A percentile compares a stretch with the other conserved stretches of the same genome.
phyloP scores from a whole-genome alignment of 2,329 filamentous ascomycete genomes.

The Juglanconis oblonga region DNA sequence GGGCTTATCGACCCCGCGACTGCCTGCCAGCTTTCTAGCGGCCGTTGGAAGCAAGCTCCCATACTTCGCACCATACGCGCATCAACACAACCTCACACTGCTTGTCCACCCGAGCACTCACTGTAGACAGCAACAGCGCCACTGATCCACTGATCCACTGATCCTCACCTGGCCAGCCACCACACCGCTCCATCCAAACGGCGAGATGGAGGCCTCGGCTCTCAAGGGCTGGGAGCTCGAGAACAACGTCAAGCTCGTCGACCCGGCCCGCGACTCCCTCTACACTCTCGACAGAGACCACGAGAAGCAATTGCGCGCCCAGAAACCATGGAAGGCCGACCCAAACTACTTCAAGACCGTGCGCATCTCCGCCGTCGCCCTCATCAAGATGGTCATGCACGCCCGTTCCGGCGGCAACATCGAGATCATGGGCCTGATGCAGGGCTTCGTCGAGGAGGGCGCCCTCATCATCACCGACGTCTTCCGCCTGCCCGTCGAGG shows the following conservation, averaged over 20 bases:
- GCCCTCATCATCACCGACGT: constrained; percentile 91
- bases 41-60: neutral
- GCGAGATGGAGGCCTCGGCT: constrained; percentile 15
- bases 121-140: neutral
- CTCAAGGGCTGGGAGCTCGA: constrained; percentile 62
- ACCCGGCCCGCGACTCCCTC: constrained; percentile 84
- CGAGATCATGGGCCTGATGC: constrained; percentile 98
- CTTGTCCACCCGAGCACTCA: neutral
- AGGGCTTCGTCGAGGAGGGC: constrained; percentile 83
- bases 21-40: neutral
- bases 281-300: constrained; percentile 74
- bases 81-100: neutral
- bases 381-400: constrained; percentile 99
- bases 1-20: constrained; percentile 13
- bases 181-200: neutral
- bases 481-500: constrained; percentile 90
- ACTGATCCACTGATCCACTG: no score
- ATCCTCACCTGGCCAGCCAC: neutral
- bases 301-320: constrained; percentile 63
- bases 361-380: constrained; percentile 86
- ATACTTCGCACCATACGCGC: neutral
- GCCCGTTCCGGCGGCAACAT: constrained; percentile 89
- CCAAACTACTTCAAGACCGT: constrained; percentile 89
- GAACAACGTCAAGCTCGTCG: constrained; percentile 79
- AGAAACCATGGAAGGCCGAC: constrained; percentile 73